Evolutionary conservation across 2,329 filamentous ascomycete species (phyloP), one percentile per base, ranked within the genome.

Genomic region (Colletotrichum plurivorum): DNA sequence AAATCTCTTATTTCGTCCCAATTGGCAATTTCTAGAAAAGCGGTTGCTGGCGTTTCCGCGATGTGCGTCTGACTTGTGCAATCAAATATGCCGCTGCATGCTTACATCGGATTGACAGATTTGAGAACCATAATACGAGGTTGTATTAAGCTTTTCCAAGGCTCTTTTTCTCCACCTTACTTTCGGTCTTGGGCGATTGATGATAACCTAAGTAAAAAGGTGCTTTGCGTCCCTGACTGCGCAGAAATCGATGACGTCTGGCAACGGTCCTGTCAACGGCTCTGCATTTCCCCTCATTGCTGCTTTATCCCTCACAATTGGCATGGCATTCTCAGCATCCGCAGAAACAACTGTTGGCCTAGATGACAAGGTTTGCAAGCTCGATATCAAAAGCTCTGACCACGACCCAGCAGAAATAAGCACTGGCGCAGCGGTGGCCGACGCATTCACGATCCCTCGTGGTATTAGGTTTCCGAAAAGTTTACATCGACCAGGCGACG

Each of bases 101-200:
- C 5, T 12, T 36, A 25, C 45, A 62, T 62, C 59, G 49, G 59
- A 62, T 54, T 46, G 45, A 46, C 18, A 41, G 57, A 52, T 43
- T 16, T 25, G 46, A 36, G 8, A 39, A 27, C 54, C 22, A 54
- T 39, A 54, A 25, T 10, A 36, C 31, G 31, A 36, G 31, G 7
- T 36, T 36, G 8, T 36, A 10, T 43, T 43, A 52, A 49, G 31
- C 46, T 60, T 60, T 36, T 43, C 16, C 6, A 27, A 25, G n/a
- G 13, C 9, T 18, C 22, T 5, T 25, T 25, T 5, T 25, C 22
- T 25, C 9, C 15, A 8, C 46, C 22, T 62, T 12, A 53, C 16
- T 54, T 54, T 54, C 59, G 59, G 59, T 53, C n/a, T 43, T 43
- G 13, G 16, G 16, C 13, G 15, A 15, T n/a, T n/a, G 13, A 6